A percentile compares a stretch with the other conserved stretches of the same genome.
These are phyloP conservation scores for Medicago arabica DNA, from an alignment of 306 rosid species.

Conservation along the genomic window DNA sequence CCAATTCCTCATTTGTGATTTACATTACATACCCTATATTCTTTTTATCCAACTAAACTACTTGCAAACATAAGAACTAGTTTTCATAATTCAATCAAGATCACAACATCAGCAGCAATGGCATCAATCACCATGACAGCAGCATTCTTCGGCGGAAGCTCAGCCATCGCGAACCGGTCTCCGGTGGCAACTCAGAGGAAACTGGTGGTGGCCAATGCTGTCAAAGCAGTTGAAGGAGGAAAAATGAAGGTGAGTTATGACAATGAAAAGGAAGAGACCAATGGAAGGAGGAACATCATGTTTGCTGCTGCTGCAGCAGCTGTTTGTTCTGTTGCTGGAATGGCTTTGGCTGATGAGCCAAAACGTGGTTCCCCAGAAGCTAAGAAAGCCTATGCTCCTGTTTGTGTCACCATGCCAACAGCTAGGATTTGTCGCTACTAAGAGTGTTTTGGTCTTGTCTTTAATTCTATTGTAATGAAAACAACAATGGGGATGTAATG, in stretches of 20 bases:
- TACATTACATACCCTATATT: slow-evolving; percentile 27
- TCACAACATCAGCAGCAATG: slow-evolving; percentile 38
- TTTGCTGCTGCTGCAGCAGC: slow-evolving; percentile 56
- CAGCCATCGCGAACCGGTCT: slow-evolving; percentile 41
- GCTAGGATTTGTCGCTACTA: slow-evolving; percentile 56
- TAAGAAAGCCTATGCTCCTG: slow-evolving; percentile 53
- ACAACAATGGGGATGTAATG: slow-evolving; percentile 30
- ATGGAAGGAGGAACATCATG: slow-evolving; percentile 61
- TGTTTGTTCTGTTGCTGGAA: slow-evolving; percentile 51
- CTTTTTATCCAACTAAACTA: slow-evolving; percentile 39
- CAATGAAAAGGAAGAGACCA: slow-evolving; percentile 35
- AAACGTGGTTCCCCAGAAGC: slow-evolving; percentile 55
- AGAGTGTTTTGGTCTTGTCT: neutral
- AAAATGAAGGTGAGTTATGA: slow-evolving; percentile 37
- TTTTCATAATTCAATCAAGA: neutral
- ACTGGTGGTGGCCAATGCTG: slow-evolving; percentile 39
- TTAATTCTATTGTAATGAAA: slow-evolving; percentile 16
- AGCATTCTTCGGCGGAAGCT: slow-evolving; percentile 45
- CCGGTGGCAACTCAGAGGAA: slow-evolving; percentile 33
- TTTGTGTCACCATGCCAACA: slow-evolving; percentile 68
- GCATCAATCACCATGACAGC: slow-evolving; percentile 58
- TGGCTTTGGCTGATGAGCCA: slow-evolving; percentile 46
- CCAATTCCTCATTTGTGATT: slow-evolving; percentile 16
- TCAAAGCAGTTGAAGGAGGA: slow-evolving; percentile 43
- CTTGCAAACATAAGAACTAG: slow-evolving; percentile 12